These are phyloP conservation scores for Oryza rufipogon DNA, from an alignment of 176 grass and related monocot genomes.

Conservation along the genomic window DNA sequence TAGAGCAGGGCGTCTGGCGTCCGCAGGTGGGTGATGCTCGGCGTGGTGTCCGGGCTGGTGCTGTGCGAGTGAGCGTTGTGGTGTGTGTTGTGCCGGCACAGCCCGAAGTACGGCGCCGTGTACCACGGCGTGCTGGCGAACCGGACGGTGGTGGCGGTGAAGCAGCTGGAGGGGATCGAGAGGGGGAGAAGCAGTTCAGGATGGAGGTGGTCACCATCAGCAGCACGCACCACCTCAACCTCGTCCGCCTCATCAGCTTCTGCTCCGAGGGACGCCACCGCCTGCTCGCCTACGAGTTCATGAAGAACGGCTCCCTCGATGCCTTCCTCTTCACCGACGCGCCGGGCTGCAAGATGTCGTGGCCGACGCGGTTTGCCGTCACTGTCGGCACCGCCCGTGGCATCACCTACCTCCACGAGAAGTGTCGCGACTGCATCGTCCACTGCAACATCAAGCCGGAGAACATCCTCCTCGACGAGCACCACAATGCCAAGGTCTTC, in stretches of 20 bases:
- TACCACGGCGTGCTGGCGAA: slow-evolving; percentile 84
- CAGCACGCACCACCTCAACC: slow-evolving; percentile 97
- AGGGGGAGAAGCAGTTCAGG: slow-evolving; percentile 98
- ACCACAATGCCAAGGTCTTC: slow-evolving; percentile 86
- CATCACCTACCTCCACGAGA: slow-evolving; percentile 95
- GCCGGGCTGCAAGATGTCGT: slow-evolving; percentile 48
- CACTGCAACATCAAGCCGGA: slow-evolving; percentile 81
- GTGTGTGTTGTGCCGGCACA: slow-evolving; percentile 84
- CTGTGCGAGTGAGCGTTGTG: slow-evolving; percentile 70
- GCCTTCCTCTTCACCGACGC: slow-evolving; percentile 68
- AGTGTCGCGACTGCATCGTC: slow-evolving; percentile 72
- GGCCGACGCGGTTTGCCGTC: slow-evolving; percentile 66
- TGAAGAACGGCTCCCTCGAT: slow-evolving; percentile 93
- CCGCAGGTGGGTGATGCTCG: slow-evolving; percentile 55
- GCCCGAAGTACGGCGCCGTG: slow-evolving; percentile 77
- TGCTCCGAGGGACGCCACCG: slow-evolving; percentile 97
- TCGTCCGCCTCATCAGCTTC: slow-evolving; percentile 92
- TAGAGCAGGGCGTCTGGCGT: slow-evolving; percentile 31
- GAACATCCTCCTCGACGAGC: slow-evolving; percentile 68
- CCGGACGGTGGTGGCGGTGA: slow-evolving; percentile 76
- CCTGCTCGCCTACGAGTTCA: slow-evolving; percentile 94
- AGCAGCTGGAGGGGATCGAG: slow-evolving; percentile 96
- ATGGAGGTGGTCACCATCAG: slow-evolving; percentile 99
- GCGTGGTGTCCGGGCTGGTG: slow-evolving; percentile 55
- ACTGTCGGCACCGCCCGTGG: slow-evolving; percentile 85